Percentiles rank a stretch among this genome's conserved stretches.
These are phyloP conservation scores for Globisporangium alternatum DNA, from an alignment of 352 stramenopile species.

Conservation along the genomic window DNA sequence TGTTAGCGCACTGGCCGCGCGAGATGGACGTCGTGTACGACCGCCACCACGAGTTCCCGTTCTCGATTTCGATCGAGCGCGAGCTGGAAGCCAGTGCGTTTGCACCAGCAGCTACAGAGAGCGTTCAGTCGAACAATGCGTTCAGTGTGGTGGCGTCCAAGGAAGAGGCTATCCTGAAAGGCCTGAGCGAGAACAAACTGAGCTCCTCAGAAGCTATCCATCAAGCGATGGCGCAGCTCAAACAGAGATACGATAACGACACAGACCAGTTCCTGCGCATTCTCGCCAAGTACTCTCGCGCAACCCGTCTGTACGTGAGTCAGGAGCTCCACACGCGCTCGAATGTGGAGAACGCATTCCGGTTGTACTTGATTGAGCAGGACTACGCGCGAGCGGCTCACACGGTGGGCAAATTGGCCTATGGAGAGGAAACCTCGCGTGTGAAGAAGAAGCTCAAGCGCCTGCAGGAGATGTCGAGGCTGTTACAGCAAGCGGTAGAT, in stretches of 20 bases:
- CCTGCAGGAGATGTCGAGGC: constrained; percentile 32
- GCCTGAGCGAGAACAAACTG: constrained; percentile 37
- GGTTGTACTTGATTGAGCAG: constrained; percentile 20
- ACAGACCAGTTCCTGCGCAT: constrained; percentile 32
- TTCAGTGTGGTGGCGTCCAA: constrained; percentile 4
- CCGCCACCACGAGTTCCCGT: constrained; percentile 31
- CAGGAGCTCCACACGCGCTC: constrained; percentile 35
- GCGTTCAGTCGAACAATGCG: neutral
- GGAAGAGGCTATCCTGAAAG: constrained; percentile 48
- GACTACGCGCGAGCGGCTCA: constrained; percentile 33
- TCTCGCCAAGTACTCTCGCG: constrained; percentile 43
- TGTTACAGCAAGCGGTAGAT: constrained; percentile 24
- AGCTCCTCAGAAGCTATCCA: constrained; percentile 48
- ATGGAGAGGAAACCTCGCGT: constrained; percentile 39
- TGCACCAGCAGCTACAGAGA: neutral
- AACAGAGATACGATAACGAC: constrained; percentile 19
- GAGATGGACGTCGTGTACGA: constrained; percentile 41
- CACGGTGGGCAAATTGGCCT: constrained; percentile 43
- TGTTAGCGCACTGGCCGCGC: constrained; percentile 50
- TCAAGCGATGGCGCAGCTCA: constrained; percentile 36
- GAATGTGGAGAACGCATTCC: constrained; percentile 33
- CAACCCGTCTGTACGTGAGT: constrained; percentile 35
- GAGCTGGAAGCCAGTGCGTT: constrained; percentile 26
- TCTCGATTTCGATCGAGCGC: constrained; percentile 30
- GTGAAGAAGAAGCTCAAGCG: constrained; percentile 30